Evolutionary conservation across 805 yeast species (phyloP), one percentile per base, ranked within the genome.

Genomic region (Candida succiphila): DNA sequence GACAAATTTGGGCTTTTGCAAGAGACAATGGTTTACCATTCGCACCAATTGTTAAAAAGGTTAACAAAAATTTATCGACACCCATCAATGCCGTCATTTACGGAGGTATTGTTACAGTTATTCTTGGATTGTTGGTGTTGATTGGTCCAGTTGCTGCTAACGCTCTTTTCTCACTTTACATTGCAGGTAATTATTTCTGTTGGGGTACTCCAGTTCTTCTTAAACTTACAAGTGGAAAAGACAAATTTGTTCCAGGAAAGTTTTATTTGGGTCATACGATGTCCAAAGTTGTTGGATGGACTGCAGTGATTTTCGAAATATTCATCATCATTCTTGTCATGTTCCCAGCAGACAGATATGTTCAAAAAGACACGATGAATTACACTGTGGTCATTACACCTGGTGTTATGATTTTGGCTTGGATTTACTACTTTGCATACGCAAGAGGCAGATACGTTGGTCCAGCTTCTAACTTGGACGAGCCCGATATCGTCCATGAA

Each of bases 151-250:
- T 75, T 4, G 84, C 86, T 17, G 73, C 85, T 3, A 62, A 59
- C 37, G 86, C 87, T n/a, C 60, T 80, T 30, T 80, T 79, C 58
- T 69, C 82, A 1, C 60, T 79, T 27, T 71, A 70, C 23, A 69
- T 76, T 38, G 70, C 79, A 8, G 78, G 83, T 36, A 74, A 76
- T 49, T 68, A 70, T 43, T 54, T 77, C 19, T 73, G 83, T 3
- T 73, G 84, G 82, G 62, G 72, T 33, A 59, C 65, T 29, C 86
- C 87, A 17, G 67, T 75, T 18, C 58, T 72, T 33, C 56, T 75
- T 36, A 61, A 72, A 34, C 56, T 72, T 32, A 67, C 76, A 1
- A 59, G 60, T 25, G 77, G 76, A 25, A 58, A 58, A 34, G 54
- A 58, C 10, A 58, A 69, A 30, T 76, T 77, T 44, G 60, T 49